Evolutionary conservation across 139 green algal genomes (phyloP).

Genomic region (Chlamydomonas eustigma): DNA sequence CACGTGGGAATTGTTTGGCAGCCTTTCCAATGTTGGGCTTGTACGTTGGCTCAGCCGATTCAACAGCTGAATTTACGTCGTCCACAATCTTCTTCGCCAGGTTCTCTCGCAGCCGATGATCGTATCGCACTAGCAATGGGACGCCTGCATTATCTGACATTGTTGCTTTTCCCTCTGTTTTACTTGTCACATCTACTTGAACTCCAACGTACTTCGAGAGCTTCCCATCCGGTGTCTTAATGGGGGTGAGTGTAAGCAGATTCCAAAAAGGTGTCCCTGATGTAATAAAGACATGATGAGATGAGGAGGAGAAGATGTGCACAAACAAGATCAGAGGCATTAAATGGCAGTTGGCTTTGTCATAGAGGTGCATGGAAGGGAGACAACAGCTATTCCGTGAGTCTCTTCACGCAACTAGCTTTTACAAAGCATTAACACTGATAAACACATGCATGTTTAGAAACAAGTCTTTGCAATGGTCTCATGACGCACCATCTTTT

Average conservation of each 20-base stretch:
- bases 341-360: too few relatives aligned
- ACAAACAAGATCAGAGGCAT: too few relatives aligned
- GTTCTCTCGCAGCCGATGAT: constrained; percentile 72
- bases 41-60: constrained; percentile 12
- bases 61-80: constrained; percentile 72
- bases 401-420: too few relatives aligned
- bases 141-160: constrained; percentile 50
- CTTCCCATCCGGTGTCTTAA: constrained; percentile 77
- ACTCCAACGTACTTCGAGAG: constrained; percentile 90
- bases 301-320: too few relatives aligned
- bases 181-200: constrained; percentile 92
- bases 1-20: constrained; percentile 73
- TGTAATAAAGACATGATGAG: too few relatives aligned
- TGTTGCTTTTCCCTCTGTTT: constrained; percentile 81
- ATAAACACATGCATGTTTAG: too few relatives aligned
- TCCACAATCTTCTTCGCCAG: constrained; percentile 73
- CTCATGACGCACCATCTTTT: constrained; percentile 34
- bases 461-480: too few relatives aligned
- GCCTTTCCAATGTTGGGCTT: not conserved
- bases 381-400: too few relatives aligned
- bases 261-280: constrained; percentile 94
- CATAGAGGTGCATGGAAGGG: too few relatives aligned
- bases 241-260: constrained; percentile 91
- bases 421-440: too few relatives aligned
- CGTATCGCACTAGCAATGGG: constrained; percentile 84